A percentile compares a stretch with the other conserved stretches of the same genome.
Conservation (phyloP, 2,329 filamentous ascomycete species). For the Trichoderma sp. region DNA sequence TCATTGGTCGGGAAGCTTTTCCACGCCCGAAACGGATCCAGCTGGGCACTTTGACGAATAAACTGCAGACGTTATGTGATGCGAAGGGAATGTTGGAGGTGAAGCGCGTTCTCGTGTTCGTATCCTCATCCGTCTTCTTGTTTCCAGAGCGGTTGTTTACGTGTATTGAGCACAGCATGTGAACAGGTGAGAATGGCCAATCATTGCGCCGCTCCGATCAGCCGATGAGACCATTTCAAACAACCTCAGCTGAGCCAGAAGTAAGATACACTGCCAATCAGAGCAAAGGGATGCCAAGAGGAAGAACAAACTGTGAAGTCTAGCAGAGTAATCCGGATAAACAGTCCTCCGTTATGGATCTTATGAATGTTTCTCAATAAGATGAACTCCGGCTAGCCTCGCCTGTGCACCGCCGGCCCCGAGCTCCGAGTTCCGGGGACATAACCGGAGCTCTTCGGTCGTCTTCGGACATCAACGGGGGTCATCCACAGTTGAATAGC, state of each 20-base stretch:
- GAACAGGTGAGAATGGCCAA: background rate
- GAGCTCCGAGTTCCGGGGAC: background rate
- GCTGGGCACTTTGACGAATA: background rate
- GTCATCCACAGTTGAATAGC: background rate
- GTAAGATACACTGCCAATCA: background rate
- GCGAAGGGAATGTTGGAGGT: background rate
- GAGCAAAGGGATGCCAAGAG: background rate
- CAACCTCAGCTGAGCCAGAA: background rate
- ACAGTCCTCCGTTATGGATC: background rate
- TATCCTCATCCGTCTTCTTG: background rate
- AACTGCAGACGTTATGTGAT: background rate
- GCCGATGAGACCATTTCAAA: background rate
- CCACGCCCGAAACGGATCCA: background rate
- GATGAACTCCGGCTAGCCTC: background rate
- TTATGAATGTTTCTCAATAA: background rate
- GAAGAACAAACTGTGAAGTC: background rate
- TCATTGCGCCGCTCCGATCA: background rate
- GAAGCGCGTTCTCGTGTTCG: background rate
- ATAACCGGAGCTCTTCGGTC: background rate
- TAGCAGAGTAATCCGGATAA: background rate
- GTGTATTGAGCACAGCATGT: background rate
- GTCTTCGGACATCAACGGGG: background rate
- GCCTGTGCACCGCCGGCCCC: background rate
- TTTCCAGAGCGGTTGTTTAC: background rate
- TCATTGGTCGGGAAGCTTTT: background rate